Evolutionary conservation across 2,329 filamentous ascomycete species (phyloP).

Genomic region (Huntiella omanensis): DNA sequence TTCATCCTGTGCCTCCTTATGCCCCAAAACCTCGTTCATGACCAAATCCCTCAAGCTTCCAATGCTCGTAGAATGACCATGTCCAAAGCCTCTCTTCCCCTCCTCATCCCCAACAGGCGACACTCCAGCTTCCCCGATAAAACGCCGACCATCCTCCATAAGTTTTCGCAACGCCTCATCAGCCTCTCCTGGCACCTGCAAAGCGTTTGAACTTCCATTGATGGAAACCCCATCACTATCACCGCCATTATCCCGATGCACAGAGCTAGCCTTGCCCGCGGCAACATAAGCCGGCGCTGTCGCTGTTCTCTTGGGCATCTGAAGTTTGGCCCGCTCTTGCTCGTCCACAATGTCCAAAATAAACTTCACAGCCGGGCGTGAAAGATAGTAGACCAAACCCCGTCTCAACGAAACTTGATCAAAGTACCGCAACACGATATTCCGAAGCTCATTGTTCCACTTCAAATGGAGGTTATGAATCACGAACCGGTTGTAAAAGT

Average conservation of each 20-base stretch:
- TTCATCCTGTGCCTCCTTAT: neutral
- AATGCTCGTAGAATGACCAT: slow-evolving; percentile 7
- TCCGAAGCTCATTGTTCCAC: slow-evolving; percentile 91
- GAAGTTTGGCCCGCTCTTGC: slow-evolving; percentile 52
- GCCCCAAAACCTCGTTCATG: neutral
- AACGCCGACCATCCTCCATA: slow-evolving; percentile 64
- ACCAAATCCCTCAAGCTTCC: slow-evolving; percentile 7
- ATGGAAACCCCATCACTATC: slow-evolving; percentile 1
- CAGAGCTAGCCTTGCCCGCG: neutral
- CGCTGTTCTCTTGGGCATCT: slow-evolving; percentile 5
- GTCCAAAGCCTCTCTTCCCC: neutral
- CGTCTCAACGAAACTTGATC: slow-evolving; percentile 92
- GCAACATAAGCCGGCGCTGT: slow-evolving; percentile 10
- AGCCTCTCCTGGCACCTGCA: slow-evolving; percentile 29
- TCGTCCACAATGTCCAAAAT: slow-evolving; percentile 96
- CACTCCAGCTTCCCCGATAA: slow-evolving; percentile 36
- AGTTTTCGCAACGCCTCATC: slow-evolving; percentile 76
- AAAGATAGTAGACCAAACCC: slow-evolving; percentile 96
- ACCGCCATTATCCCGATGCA: neutral
- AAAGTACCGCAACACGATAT: slow-evolving; percentile 91
- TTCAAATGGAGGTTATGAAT: slow-evolving; percentile 95
- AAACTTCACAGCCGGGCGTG: slow-evolving; percentile 86
- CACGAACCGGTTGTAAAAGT: slow-evolving; percentile 96
- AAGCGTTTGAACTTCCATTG: neutral
- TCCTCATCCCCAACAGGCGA: neutral